phyloP scores from a whole-genome alignment of 208 protist genomes.

The Leishmania guyanensis region DNA sequence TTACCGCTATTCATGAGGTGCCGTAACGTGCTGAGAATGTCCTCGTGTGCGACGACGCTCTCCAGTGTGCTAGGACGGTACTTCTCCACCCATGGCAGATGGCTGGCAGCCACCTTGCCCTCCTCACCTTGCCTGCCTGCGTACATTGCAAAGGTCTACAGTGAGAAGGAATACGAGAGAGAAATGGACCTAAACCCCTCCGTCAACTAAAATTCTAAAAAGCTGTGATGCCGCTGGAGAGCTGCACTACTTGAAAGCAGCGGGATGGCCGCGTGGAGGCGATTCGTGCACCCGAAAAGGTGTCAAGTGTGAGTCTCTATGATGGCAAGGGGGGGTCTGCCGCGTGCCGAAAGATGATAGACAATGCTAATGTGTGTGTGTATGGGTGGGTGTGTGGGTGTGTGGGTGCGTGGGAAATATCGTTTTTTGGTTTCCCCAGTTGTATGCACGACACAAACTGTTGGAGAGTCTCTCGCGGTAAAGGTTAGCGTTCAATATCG shows the following conservation, averaged over 20 bases:
- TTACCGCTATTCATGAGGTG: slow-evolving; percentile 92
- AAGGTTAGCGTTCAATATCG: too few species aligned
- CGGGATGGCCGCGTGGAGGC: background rate
- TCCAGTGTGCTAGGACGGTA: slow-evolving; percentile 92
- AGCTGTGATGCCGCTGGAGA: background rate
- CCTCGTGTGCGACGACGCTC: slow-evolving; percentile 93
- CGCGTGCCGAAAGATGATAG: background rate
- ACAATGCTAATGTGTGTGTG: background rate
- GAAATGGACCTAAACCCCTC: background rate
- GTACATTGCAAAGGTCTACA: slow-evolving; percentile 2
- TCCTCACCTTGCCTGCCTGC: slow-evolving; percentile 20
- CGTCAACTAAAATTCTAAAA: background rate
- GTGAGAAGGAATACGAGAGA: background rate
- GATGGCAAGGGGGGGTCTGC: background rate
- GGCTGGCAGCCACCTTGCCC: background rate
- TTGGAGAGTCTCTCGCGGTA: background rate
- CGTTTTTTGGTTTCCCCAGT: background rate
- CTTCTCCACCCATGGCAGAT: slow-evolving; percentile 95
- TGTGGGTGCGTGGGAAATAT: background rate
- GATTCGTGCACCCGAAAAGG: background rate
- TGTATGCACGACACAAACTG: background rate
- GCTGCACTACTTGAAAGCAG: background rate
- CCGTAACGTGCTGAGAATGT: slow-evolving; percentile 90
- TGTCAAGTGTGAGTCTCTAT: background rate
- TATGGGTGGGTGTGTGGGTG: background rate